Evolutionary conservation across 2,329 filamentous ascomycete genomes (phyloP).

Genomic region (Monosporascus sp.): DNA sequence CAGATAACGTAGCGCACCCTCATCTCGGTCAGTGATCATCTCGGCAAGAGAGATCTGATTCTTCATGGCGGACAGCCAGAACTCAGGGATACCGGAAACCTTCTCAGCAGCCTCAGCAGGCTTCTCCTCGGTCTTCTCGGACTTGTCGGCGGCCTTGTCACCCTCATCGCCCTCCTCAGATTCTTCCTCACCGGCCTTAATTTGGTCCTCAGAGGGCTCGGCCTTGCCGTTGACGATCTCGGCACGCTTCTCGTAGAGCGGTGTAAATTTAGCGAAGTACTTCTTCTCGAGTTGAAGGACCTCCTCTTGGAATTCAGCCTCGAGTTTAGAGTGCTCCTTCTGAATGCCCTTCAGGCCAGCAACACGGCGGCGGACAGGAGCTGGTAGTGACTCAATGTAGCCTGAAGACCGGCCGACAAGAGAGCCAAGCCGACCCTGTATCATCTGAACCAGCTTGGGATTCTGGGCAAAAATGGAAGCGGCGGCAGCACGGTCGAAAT

Average conservation of each 20-base stretch:
- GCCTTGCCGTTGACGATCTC: constrained; percentile 81
- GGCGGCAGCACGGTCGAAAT: constrained; percentile 79
- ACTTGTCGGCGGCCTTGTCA: constrained; percentile 47
- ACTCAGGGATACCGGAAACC: constrained; percentile 87
- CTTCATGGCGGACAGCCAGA: constrained; percentile 99
- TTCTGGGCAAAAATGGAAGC: constrained; percentile 95
- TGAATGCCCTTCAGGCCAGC: constrained; percentile 95
- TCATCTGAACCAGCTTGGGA: constrained; percentile 92
- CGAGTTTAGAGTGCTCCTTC: constrained; percentile 97
- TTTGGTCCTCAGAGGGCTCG: constrained; percentile 83
- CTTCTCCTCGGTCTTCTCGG: constrained; percentile 54
- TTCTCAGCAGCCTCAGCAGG: constrained; percentile 44
- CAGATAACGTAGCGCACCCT: constrained; percentile 84
- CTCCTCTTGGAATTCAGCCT: constrained; percentile 98
- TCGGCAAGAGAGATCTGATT: constrained; percentile 96
- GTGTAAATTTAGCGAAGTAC: constrained; percentile 98
- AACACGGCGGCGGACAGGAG: constrained; percentile 85
- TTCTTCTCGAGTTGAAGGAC: constrained; percentile 98
- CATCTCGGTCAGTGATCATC: constrained; percentile 97
- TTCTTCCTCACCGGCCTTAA: constrained; percentile 79
- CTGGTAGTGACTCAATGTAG: constrained; percentile 93
- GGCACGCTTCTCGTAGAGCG: constrained; percentile 91
- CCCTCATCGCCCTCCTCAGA: constrained; percentile 60
- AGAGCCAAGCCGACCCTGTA: constrained; percentile 90
- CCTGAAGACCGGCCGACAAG: constrained; percentile 94